Conservation (phyloP, 2,329 filamentous ascomycete species). For the Colletotrichum spaethianum region DNA sequence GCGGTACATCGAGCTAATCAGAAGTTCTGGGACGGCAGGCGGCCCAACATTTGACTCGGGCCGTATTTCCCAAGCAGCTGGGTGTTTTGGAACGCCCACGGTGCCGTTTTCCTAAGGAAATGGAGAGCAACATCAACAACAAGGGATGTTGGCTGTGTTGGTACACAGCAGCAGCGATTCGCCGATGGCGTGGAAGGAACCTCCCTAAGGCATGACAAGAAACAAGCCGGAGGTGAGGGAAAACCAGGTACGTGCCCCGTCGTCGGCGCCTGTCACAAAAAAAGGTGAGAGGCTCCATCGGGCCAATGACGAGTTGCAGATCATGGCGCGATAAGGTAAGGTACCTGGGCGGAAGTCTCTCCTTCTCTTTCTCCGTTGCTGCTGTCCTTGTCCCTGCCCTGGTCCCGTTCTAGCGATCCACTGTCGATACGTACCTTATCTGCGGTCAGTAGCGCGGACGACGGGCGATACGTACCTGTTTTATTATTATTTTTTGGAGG, state of each 20-base stretch:
- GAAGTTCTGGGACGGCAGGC: background rate
- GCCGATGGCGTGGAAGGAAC: background rate
- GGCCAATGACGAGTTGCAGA: slow-evolving; percentile 38
- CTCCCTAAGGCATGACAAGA: background rate
- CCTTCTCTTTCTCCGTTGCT: slow-evolving; percentile 17
- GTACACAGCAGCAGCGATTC: background rate
- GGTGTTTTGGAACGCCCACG: background rate
- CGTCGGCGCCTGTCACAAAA: slow-evolving; percentile 26
- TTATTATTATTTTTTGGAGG: too few relatives aligned
- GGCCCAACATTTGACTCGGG: slow-evolving; percentile 1
- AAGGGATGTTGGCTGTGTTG: background rate
- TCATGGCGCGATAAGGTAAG: slow-evolving; percentile 40
- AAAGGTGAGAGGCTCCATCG: slow-evolving; percentile 36
- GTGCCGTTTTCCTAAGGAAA: background rate
- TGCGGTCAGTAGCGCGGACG: background rate
- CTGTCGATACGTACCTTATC: slow-evolving; percentile 3
- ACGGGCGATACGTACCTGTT: background rate
- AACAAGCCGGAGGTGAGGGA: background rate
- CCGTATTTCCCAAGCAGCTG: background rate
- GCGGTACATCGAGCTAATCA: background rate
- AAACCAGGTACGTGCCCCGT: slow-evolving; percentile 19
- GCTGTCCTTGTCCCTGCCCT: slow-evolving; percentile 20
- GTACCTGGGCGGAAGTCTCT: slow-evolving; percentile 36
- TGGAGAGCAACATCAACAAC: background rate
- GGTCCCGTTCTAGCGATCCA: slow-evolving; percentile 1